Evolutionary conservation across 1,139 yeast genomes (phyloP).

Genomic region (Ogataea hybrid): DNA sequence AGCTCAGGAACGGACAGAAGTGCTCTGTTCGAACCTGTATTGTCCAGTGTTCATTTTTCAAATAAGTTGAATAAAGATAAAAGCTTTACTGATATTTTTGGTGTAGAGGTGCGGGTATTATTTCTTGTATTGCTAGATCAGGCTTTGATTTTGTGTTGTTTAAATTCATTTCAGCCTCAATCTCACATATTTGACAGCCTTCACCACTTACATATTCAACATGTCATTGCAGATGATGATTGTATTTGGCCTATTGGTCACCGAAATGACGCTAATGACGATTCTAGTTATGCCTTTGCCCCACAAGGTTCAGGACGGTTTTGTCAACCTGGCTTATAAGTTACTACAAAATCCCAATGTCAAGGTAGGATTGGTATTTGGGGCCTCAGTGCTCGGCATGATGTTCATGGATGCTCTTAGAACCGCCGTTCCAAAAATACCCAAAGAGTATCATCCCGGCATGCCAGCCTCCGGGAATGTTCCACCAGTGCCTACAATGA

Average conservation of each 20-base stretch:
- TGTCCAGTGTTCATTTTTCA: slow-evolving; percentile 5
- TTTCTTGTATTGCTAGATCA: neutral
- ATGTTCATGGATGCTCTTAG: slow-evolving; percentile 59
- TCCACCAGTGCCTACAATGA: slow-evolving; percentile 12
- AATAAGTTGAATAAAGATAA: neutral
- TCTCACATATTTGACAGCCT: neutral
- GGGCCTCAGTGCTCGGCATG: slow-evolving; percentile 45
- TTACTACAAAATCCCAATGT: slow-evolving; percentile 41
- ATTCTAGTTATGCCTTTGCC: slow-evolving; percentile 64
- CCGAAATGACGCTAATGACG: slow-evolving; percentile 54
- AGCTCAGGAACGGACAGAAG: slow-evolving; percentile 1
- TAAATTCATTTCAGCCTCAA: neutral
- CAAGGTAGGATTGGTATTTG: slow-evolving; percentile 48
- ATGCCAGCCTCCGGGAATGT: slow-evolving; percentile 3
- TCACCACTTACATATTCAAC: neutral
- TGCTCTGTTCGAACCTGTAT: slow-evolving; percentile 2
- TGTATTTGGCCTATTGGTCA: slow-evolving; percentile 34
- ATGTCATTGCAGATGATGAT: slow-evolving; percentile 32
- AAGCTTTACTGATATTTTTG: neutral
- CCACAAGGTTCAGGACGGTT: slow-evolving; percentile 44
- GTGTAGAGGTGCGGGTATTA: slow-evolving; percentile 1
- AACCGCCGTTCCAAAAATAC: slow-evolving; percentile 36
- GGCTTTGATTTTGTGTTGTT: neutral
- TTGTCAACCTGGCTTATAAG: slow-evolving; percentile 40
- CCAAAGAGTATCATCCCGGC: slow-evolving; percentile 22